Evolutionary conservation across 179 eudicot genomes (phyloP).

Genomic region (Carnegiea gigantea): DNA sequence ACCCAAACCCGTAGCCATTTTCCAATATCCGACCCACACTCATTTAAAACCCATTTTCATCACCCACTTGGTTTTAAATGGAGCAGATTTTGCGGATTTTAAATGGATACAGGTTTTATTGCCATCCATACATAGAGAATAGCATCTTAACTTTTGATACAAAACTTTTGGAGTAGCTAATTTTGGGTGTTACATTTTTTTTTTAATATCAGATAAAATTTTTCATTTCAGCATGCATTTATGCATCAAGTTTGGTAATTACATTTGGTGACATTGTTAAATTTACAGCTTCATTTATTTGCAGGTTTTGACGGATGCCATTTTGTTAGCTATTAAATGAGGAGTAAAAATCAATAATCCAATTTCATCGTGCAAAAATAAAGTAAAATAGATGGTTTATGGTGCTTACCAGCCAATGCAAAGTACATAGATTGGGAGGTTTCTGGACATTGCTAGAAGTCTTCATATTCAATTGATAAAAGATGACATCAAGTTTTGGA

Average conservation of each 20-base stretch:
- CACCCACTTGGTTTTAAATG: no score
- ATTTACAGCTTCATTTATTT: not conserved
- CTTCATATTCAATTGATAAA: not conserved
- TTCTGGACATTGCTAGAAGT: not conserved
- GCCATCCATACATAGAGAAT: no score
- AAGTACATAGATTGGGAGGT: not conserved
- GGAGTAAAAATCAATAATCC: not conserved
- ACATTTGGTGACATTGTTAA: not conserved
- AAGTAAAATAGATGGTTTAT: not conserved
- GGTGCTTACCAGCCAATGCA: not conserved
- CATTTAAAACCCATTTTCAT: no score
- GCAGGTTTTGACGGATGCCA: conserved; percentile 4
- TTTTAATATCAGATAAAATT: no score
- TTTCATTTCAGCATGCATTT: no score
- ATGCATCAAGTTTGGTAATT: not conserved
- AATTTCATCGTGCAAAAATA: not conserved
- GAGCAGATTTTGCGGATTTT: no score
- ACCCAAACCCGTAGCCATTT: no score
- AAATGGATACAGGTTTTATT: no score
- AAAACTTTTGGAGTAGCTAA: no score
- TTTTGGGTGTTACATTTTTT: no score
- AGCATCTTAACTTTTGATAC: no score
- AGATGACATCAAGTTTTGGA: not conserved
- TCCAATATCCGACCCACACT: no score
- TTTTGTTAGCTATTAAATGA: not conserved